Conservation (phyloP, 208 protist genomes). For the Endotrypanum monterogeii region DNA sequence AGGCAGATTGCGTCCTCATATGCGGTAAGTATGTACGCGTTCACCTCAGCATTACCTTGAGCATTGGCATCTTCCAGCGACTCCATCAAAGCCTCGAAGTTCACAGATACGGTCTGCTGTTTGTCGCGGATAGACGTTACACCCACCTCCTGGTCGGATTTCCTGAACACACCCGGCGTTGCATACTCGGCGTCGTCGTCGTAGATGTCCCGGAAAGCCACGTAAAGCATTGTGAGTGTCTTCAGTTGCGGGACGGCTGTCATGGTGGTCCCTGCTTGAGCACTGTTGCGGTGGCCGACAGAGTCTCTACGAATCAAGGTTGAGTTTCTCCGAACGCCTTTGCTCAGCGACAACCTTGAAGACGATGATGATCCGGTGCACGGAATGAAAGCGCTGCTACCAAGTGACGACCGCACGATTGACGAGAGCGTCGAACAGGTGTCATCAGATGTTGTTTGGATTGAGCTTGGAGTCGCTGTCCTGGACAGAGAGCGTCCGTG, state of each 20-base stretch:
- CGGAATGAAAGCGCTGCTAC: constrained; percentile 30
- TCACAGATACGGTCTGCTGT: constrained; percentile 33
- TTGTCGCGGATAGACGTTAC: constrained; percentile 18
- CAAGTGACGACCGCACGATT: constrained; percentile 42
- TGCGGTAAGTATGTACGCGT: constrained; percentile 61
- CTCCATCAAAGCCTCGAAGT: constrained; percentile 56
- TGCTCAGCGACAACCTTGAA: constrained; percentile 15
- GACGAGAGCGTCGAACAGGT: constrained; percentile 33
- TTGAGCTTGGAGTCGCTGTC: background rate
- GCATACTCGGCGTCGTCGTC: constrained; percentile 14
- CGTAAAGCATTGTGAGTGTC: constrained; percentile 69
- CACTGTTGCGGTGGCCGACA: background rate
- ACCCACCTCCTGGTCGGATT: constrained; percentile 5
- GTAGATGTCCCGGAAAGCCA: constrained; percentile 66
- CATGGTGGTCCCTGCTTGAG: background rate
- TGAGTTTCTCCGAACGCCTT: constrained; percentile 5
- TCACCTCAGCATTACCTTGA: constrained; percentile 31
- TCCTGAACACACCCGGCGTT: background rate
- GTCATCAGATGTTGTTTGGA: background rate
- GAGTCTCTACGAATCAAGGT: constrained; percentile 8
- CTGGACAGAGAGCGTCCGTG: background rate
- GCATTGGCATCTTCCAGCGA: constrained; percentile 46
- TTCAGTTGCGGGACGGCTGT: constrained; percentile 48
- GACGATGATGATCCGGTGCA: constrained; percentile 5
- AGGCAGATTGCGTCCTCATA: constrained; percentile 59